phyloP scores from a whole-genome alignment of 2,329 filamentous ascomycete species.

The Ophiobolus disseminans region DNA sequence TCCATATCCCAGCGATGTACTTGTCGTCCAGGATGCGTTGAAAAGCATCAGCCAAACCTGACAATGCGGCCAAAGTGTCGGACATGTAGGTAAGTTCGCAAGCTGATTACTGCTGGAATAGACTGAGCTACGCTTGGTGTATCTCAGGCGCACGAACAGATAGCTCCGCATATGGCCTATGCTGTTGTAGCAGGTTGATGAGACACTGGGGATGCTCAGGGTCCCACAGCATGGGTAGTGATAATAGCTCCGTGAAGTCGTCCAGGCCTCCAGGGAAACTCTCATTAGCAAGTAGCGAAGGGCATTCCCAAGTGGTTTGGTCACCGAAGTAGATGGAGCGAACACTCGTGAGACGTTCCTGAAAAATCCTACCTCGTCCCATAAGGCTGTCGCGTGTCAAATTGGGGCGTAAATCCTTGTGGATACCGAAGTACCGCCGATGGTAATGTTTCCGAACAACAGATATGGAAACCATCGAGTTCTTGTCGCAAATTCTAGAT shows the following conservation, averaged over 20 bases:
- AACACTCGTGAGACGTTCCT: slow-evolving; percentile 4
- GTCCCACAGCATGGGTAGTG: too few relatives aligned
- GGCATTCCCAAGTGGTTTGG: slow-evolving; percentile 3
- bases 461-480: not conserved
- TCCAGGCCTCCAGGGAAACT: not conserved
- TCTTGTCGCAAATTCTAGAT: not conserved
- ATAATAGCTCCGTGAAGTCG: too few relatives aligned
- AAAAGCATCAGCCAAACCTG: not conserved
- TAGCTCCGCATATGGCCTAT: not conserved
- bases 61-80: not conserved
- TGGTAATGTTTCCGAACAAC: not conserved
- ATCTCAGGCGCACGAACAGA: not conserved
- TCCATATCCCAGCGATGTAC: not conserved
- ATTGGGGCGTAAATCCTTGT: not conserved
- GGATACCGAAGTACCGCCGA: not conserved
- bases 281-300: not conserved
- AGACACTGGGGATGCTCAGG: too few relatives aligned
- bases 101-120: not conserved
- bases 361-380: slow-evolving; percentile 1
- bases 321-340: slow-evolving; percentile 5
- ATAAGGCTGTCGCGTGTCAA: not conserved
- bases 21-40: not conserved
- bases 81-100: not conserved
- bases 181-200: too few relatives aligned
- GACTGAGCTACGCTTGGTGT: not conserved